Evolutionary conservation across 192 early-diverging fungal species (phyloP).

Genomic region (Phlyctochytrium arcticum): DNA sequence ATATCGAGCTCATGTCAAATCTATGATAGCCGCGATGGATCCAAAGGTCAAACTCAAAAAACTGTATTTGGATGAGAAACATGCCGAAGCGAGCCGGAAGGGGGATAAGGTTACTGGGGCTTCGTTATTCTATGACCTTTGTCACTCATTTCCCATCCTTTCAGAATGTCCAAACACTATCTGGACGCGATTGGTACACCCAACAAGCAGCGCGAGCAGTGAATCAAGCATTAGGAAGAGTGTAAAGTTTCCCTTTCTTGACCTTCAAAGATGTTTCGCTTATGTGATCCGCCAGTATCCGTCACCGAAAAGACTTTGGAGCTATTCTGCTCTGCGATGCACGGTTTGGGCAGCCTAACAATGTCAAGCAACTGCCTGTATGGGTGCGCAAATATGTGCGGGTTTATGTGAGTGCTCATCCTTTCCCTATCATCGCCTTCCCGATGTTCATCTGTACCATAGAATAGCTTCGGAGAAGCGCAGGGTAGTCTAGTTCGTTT

Average conservation of each 20-base stretch:
- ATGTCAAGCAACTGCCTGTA: conserved; percentile 53
- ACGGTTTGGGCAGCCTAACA: conserved; percentile 42
- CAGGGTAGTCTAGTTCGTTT: conserved; percentile 25
- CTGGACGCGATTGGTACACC: conserved; percentile 57
- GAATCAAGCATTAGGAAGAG: conserved; percentile 52
- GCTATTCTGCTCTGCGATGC: conserved; percentile 56
- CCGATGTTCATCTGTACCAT: neutral
- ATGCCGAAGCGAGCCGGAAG: neutral
- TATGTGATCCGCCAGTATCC: conserved; percentile 41
- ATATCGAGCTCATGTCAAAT: no score
- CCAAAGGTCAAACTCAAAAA: conserved; percentile 50
- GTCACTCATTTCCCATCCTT: neutral
- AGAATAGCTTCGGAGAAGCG: conserved; percentile 33
- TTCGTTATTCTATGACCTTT: neutral
- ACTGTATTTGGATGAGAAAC: conserved; percentile 36
- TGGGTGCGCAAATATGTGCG: conserved; percentile 57
- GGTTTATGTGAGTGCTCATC: neutral
- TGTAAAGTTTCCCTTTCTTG: conserved; percentile 4
- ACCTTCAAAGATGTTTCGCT: no score
- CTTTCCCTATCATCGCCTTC: neutral
- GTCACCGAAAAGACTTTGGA: conserved; percentile 59
- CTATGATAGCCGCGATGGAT: conserved; percentile 41
- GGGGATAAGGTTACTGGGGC: neutral
- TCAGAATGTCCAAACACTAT: conserved; percentile 13
- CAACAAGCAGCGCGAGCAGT: conserved; percentile 62